Evolutionary conservation across 2,329 filamentous ascomycete genomes (phyloP), one percentile per base, ranked within the genome.

Genomic region (Elsinoe necatrix): DNA sequence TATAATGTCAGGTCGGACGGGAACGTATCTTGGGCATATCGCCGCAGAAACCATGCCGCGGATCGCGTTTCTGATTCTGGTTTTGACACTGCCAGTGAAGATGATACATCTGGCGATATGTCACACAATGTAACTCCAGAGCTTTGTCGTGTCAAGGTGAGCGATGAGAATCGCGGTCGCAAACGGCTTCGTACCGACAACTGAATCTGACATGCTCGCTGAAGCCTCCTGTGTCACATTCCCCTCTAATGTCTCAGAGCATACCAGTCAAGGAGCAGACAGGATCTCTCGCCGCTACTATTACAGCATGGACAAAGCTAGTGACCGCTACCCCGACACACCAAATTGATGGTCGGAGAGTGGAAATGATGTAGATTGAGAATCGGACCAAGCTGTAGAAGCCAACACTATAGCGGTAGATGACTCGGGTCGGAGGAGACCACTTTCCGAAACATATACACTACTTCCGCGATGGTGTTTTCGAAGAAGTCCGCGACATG

Each of bases 391-490:
- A 91, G 68, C 78, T 96, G 21, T 74, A 77, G 0, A 79, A 79
- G 4, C 75, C 95, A 2, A 70, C 86, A 5, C 72, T 73, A 3
- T 61, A 67, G 18, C 71, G 79, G 42, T 97, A 91, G 88, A 74
- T 79, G 27, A 65, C 72, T 14, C 77, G 71, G 1, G 74, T 80
- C 54, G 77, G 78, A 18, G 71, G 73, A 1, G 78, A 80, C n/a
- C 68, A 69, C 23, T 65, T 76, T 14, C 91, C 92, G 0, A 63
- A 79, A n/a, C 84, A 91, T 34, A 78, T 98, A 57, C 87, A 95
- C 63, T 97, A 95, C 72, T 86, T 97, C 71, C 88, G 93, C 16
- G 93, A 98, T 64, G 93, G 93, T 63, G 89, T 97, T 0, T 85
- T 85, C 0, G 89, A 95, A 64, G 93, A 98, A 67, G 79, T 97